Conservation (phyloP, 257 asterid genomes). For the Rehmannia glutinosa region DNA sequence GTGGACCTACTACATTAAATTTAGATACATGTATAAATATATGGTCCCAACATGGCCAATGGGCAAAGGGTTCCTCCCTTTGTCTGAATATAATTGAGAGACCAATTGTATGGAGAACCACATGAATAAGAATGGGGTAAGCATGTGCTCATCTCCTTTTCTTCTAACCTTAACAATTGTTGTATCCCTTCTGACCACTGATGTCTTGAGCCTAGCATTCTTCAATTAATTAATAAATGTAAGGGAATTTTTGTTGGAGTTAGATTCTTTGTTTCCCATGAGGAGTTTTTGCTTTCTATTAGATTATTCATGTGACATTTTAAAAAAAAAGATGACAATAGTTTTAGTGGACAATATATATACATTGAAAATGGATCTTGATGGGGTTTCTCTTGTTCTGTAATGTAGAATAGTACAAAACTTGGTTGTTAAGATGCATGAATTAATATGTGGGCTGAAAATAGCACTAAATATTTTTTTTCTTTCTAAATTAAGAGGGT, state of each 20-base stretch:
- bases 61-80: not conserved
- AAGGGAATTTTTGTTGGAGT: slow-evolving; percentile 26
- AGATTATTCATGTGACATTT: not conserved
- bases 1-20: no score
- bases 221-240: slow-evolving; percentile 5
- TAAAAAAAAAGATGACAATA: not conserved
- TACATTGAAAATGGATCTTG: no score
- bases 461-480: no score
- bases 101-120: slow-evolving; percentile 22
- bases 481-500: no score
- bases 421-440: no score
- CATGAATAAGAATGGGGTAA: slow-evolving; percentile 35
- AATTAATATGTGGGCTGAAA: no score
- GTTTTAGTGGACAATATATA: no score
- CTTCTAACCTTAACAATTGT: slow-evolving; percentile 20
- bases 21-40: not conserved
- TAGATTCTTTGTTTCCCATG: slow-evolving; percentile 30
- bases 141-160: slow-evolving; percentile 35
- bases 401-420: no score
- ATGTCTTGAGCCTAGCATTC: slow-evolving; percentile 20
- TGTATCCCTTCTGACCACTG: slow-evolving; percentile 14
- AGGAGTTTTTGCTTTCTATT: slow-evolving; percentile 16
- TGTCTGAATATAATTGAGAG: no score
- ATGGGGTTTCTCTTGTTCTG: no score
- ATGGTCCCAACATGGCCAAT: slow-evolving; percentile 4